Base-by-base conservation (phyloP, 352 stramenopile species). In the Phytophthora multivora region DNA sequence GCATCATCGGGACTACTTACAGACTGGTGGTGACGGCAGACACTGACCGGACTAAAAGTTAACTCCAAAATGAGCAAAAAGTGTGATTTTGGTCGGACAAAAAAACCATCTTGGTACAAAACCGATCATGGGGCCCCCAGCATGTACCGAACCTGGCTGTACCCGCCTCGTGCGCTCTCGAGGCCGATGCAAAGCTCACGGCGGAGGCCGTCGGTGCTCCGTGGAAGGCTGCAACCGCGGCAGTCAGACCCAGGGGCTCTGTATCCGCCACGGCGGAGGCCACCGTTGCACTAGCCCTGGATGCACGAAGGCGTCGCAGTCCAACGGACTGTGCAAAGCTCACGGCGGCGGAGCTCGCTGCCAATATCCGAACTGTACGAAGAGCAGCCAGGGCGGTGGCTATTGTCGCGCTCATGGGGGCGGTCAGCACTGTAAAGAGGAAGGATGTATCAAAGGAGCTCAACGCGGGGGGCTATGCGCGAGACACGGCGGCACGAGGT, bases 1-100 rank as follows among this genome's bases (percentile, higher is more conserved):
- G 52, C 49, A 63, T 57, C 13, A 21, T 48, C 28, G 13, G 9
- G 45, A 49, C 38, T 63, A 30, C 46, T 63, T 58, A 21, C 16
- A 35, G 48, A 54, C 38, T 58, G 51, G 51, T 59, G 51, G 51
- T 59, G 39, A 26, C 13, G 38, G 40, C 23, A 30, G 26, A 30
- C 26, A 1, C 0, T 30, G 26, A 10, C 26, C 28, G 38, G 19
- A 39, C 11, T 16, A 39, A 39, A 16, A 39, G n/a, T 43, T 19
- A 45, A 26, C 7, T 6, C 26, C 26, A 30, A 30, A 30, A 30
- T 30, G n/a, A n/a, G n/a, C n/a, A n/a, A n/a, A n/a, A n/a, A n/a
- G n/a, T n/a, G 26, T 30, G 5, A 25, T 43, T 45, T 26, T 2
- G 6, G 15, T 19, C 35, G 35, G 35, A 40, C 35, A 9, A 40